Percentiles rank a stretch among this genome's conserved stretches.
Evolutionary conservation across 805 yeast genomes (phyloP).

Genomic region (Yamadazyma insecticola): DNA sequence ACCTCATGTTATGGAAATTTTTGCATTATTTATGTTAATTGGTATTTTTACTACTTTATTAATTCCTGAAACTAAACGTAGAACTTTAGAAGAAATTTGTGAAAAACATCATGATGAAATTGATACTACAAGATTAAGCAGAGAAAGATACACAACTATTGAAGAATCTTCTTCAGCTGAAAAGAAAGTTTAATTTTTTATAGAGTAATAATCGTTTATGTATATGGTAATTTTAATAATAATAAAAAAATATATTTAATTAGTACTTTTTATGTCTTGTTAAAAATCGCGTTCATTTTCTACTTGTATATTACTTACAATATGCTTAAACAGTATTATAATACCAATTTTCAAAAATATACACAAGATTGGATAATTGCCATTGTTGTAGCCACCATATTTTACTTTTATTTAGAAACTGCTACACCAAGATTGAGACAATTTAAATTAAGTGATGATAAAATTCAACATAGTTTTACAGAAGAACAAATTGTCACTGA

Average conservation of each 20-base stretch:
- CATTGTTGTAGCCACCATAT: conserved; percentile 12
- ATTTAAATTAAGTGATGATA: conserved; percentile 22
- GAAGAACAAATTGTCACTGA: conserved; percentile 26
- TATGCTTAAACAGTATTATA: conserved; percentile 8
- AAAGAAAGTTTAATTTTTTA: conserved; percentile 5
- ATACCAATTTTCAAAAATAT: conserved; percentile 10
- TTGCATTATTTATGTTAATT: conserved; percentile 84
- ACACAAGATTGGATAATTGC: conserved; percentile 23
- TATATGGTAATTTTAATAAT: too few species aligned
- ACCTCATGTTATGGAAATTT: conserved; percentile 91
- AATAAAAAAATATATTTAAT: too few species aligned
- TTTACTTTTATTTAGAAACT: conserved; percentile 19
- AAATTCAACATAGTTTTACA: conserved; percentile 28
- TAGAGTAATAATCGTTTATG: too few species aligned
- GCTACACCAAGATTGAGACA: conserved; percentile 25
- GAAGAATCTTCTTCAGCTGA: conserved; percentile 11
- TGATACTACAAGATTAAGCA: conserved; percentile 37
- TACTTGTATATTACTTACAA: too few species aligned
- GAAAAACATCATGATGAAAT: conserved; percentile 83
- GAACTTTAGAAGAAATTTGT: conserved; percentile 78
- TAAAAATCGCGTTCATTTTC: too few species aligned
- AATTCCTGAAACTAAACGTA: conserved; percentile 88
- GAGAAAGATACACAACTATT: conserved; percentile 36
- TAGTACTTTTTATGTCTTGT: too few species aligned
- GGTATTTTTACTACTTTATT: conserved; percentile 65